A percentile compares a stretch with the other conserved stretches of the same genome.
Conservation (phyloP, 2,329 filamentous ascomycete species). For the Xylariaceae sp. region DNA sequence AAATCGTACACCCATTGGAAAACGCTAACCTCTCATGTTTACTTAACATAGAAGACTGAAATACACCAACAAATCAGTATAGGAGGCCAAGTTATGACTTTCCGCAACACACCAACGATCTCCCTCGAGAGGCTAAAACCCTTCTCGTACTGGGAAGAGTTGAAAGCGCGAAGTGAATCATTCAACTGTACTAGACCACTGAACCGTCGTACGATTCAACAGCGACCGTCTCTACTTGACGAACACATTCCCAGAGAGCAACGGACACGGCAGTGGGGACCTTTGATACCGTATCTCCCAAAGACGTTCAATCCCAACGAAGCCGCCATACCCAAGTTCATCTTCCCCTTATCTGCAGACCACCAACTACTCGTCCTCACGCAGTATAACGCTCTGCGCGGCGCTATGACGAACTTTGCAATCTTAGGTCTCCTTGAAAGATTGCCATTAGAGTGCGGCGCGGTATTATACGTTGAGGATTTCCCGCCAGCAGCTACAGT, state of each 20-base stretch:
- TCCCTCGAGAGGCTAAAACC: constrained; percentile 15
- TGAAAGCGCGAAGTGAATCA: constrained; percentile 10
- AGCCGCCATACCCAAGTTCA: constrained; percentile 9
- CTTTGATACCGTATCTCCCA: constrained; percentile 21
- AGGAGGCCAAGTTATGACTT: constrained; percentile 2
- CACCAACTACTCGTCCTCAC: constrained; percentile 23
- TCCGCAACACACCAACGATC: constrained; percentile 1
- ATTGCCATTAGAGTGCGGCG: constrained; percentile 23
- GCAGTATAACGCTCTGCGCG: constrained; percentile 24
- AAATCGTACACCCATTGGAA: too few relatives aligned
- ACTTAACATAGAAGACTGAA: constrained; percentile 1
- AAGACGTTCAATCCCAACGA: background rate
- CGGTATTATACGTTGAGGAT: constrained; percentile 17
- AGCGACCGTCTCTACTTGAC: constrained; percentile 7
- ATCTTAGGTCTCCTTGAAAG: constrained; percentile 21
- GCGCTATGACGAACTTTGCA: constrained; percentile 22
- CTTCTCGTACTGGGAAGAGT: constrained; percentile 21
- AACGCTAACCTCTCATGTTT: background rate
- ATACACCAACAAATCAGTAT: background rate
- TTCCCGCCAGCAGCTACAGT: constrained; percentile 16
- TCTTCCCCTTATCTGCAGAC: constrained; percentile 23
- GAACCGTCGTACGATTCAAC: background rate
- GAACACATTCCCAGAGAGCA: background rate
- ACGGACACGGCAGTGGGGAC: constrained; percentile 11
- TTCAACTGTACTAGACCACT: background rate